Conservation (phyloP, 208 protist species). For the Entamoeba dispar region DNA sequence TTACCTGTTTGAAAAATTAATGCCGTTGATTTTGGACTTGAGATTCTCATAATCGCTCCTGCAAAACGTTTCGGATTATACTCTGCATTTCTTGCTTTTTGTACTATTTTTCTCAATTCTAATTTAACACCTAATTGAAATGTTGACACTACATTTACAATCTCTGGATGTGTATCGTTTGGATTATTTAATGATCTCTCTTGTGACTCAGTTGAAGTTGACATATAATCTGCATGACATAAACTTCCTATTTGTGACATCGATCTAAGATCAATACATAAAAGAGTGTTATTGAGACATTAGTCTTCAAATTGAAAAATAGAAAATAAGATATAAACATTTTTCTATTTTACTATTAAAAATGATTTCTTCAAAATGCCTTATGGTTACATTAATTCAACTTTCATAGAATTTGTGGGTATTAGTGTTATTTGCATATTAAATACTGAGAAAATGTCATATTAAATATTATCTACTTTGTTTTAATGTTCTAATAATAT, state of each 20-base stretch:
- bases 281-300: no score
- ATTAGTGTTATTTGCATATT: no score
- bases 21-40: constrained; percentile 1
- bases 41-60: background rate
- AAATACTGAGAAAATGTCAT: no score
- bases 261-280: background rate
- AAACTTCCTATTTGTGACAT: background rate
- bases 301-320: no score
- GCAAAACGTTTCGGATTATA: constrained; percentile 2
- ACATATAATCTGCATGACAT: background rate
- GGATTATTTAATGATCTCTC: background rate
- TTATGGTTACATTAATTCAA: no score
- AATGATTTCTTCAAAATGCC: no score
- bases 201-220: background rate
- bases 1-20: background rate
- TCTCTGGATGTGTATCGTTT: background rate
- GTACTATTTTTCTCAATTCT: background rate
- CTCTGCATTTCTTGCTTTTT: constrained; percentile 1
- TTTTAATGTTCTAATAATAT: no score
- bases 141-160: constrained; percentile 3
- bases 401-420: no score
- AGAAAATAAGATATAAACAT: no score
- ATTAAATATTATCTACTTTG: no score
- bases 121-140: background rate
- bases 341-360: no score